Conservation (phyloP, 2,329 filamentous ascomycete species). For the Aspergillus amoenus region DNA sequence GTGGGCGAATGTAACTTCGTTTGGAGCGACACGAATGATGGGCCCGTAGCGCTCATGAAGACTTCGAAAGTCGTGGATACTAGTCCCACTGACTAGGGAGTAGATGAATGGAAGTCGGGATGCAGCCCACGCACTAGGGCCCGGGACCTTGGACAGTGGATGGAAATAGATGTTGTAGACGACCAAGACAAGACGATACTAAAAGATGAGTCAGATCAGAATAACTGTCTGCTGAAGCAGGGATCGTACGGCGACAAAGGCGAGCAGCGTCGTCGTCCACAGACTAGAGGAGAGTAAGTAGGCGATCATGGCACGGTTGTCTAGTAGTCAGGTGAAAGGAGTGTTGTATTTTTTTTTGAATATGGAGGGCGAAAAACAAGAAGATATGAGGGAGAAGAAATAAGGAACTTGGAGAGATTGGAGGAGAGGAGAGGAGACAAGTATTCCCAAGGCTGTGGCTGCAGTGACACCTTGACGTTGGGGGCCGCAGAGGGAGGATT, state of each 20-base stretch:
- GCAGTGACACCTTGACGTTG: no score
- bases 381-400: no score
- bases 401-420: no score
- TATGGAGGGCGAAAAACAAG: no score
- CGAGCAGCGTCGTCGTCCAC: not conserved
- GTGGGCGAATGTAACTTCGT: constrained; percentile 1
- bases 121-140: not conserved
- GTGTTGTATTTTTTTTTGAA: no score
- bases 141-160: not conserved
- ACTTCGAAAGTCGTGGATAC: not conserved
- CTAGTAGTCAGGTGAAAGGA: no score
- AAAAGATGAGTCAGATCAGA: not conserved
- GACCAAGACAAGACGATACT: not conserved
- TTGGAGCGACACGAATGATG: not conserved
- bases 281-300: not conserved
- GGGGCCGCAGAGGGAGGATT: no score
- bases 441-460: no score
- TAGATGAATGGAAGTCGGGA: constrained; percentile 1
- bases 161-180: constrained; percentile 1
- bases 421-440: no score
- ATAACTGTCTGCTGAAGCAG: not conserved
- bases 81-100: not conserved
- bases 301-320: not conserved
- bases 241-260: not conserved
- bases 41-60: constrained; percentile 1